A percentile compares a stretch with the other conserved stretches of the same genome.
Evolutionary conservation across 192 early-diverging fungal species (phyloP).

Genomic region (Geranomyces variabilis): DNA sequence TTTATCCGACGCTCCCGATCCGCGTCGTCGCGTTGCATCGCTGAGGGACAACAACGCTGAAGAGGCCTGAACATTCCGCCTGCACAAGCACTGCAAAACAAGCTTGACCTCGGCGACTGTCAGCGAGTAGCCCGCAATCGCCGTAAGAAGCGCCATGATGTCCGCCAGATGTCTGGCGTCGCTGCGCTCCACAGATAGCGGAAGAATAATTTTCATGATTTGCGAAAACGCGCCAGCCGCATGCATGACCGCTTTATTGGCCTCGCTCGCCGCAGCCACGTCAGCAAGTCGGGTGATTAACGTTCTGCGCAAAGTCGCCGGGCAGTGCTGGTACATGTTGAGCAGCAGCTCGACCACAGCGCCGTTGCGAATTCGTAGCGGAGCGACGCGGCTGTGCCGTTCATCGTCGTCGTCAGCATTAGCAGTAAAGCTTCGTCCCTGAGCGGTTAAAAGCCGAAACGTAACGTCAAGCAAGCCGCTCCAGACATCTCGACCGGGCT

Average conservation of each 20-base stretch:
- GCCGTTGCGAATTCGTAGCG: constrained; percentile 39
- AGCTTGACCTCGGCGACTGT: constrained; percentile 47
- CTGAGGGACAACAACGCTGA: not conserved
- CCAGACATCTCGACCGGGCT: constrained; percentile 29
- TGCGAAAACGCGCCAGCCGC: constrained; percentile 24
- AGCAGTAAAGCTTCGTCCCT: not conserved
- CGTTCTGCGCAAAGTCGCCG: constrained; percentile 7
- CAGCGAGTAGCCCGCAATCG: constrained; percentile 42
- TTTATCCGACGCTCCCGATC: not conserved
- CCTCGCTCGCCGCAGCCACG: constrained; percentile 37
- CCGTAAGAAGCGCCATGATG: constrained; percentile 36
- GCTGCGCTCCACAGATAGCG: not conserved
- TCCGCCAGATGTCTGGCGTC: constrained; percentile 31
- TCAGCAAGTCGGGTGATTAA: constrained; percentile 34
- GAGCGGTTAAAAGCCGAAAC: constrained; percentile 27
- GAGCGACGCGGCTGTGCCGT: not conserved
- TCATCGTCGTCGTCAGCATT: not conserved
- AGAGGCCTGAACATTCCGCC: constrained; percentile 4
- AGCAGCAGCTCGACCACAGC: constrained; percentile 40
- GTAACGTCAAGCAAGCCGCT: constrained; percentile 30
- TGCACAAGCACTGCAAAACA: constrained; percentile 34
- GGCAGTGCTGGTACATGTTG: constrained; percentile 22
- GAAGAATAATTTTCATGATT: constrained; percentile 37
- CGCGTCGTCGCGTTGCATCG: not conserved
- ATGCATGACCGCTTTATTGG: constrained; percentile 44